Evolutionary conservation across 176 grass and related monocot genomes (phyloP).

Genomic region (Ampelocalamus luodianensis): DNA sequence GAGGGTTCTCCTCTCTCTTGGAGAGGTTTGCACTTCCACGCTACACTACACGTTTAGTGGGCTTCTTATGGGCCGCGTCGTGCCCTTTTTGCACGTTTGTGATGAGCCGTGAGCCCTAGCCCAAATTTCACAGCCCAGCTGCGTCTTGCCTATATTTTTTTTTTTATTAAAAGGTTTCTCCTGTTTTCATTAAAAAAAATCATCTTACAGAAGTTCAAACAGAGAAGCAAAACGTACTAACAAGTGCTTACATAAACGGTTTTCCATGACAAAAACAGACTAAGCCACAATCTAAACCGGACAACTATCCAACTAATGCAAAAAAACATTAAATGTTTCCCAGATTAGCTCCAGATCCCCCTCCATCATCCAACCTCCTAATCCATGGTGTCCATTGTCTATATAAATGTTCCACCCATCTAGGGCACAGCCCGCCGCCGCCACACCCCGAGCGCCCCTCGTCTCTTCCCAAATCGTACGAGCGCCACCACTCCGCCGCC

Average conservation of each 20-base stretch:
- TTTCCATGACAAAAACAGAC: too few relatives aligned
- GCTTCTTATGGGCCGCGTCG: not conserved
- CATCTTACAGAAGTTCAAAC: too few relatives aligned
- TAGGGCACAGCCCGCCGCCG: not conserved
- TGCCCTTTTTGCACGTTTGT: not conserved
- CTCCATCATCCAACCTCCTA: too few relatives aligned
- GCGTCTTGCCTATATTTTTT: conserved; percentile 15
- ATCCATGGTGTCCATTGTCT: too few relatives aligned
- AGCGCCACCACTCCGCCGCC: conserved; percentile 6
- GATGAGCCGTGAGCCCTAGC: not conserved
- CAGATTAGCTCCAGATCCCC: too few relatives aligned
- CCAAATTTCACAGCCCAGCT: not conserved
- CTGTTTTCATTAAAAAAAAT: too few relatives aligned
- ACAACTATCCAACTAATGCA: too few relatives aligned
- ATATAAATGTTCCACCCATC: conserved; percentile 25
- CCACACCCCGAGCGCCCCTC: not conserved
- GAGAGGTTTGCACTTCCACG: not conserved
- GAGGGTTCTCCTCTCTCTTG: conserved; percentile 13
- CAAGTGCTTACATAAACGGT: too few relatives aligned
- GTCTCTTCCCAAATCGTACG: not conserved
- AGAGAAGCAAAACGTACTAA: too few relatives aligned
- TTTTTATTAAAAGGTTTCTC: too few relatives aligned
- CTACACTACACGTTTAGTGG: not conserved
- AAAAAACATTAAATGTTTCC: too few relatives aligned
- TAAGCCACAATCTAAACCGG: too few relatives aligned